Conservation (phyloP, 805 yeast genomes). For the Cyberlindnera subsufficiens region DNA sequence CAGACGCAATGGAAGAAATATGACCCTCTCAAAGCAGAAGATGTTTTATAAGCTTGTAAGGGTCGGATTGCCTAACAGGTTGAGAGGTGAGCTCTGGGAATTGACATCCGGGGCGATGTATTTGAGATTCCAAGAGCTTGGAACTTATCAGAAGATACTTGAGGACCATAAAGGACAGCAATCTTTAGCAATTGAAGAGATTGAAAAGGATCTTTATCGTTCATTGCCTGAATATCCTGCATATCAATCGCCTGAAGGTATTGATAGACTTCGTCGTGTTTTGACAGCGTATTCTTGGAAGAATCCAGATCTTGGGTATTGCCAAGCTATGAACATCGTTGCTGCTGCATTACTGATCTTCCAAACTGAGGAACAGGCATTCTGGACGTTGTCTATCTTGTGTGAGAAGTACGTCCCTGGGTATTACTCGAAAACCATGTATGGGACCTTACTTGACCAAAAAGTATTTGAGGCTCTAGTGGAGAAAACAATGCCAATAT, state of each 20-base stretch:
- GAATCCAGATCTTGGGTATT: conserved; percentile 94
- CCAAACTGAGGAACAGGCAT: conserved; percentile 96
- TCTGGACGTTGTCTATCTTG: conserved; percentile 78
- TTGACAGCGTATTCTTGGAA: conserved; percentile 95
- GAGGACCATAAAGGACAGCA: conserved; percentile 54
- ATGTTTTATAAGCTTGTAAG: conserved; percentile 78
- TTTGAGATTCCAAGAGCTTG: conserved; percentile 54
- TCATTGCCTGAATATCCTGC: conserved; percentile 96
- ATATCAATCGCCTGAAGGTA: conserved; percentile 83
- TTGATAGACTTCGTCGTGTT: conserved; percentile 76
- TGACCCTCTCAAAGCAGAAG: conserved; percentile 67
- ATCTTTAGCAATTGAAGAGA: conserved; percentile 90
- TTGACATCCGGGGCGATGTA: conserved; percentile 82
- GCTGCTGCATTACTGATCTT: conserved; percentile 72
- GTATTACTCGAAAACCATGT: conserved; percentile 94
- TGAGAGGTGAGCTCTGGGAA: conserved; percentile 97
- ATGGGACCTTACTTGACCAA: conserved; percentile 92
- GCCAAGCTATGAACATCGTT: conserved; percentile 98
- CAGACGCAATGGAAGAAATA: conserved; percentile 75
- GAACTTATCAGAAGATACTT: conserved; percentile 53
- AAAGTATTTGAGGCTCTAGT: conserved; percentile 88
- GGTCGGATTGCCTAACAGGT: conserved; percentile 89
- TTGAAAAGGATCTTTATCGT: conserved; percentile 91
- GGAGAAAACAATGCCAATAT: conserved; percentile 79
- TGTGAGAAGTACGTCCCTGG: conserved; percentile 91